These are phyloP conservation scores for Chalciporus chontae DNA, from an alignment of 768 basidiomycete genomes.

Conservation along the genomic window DNA sequence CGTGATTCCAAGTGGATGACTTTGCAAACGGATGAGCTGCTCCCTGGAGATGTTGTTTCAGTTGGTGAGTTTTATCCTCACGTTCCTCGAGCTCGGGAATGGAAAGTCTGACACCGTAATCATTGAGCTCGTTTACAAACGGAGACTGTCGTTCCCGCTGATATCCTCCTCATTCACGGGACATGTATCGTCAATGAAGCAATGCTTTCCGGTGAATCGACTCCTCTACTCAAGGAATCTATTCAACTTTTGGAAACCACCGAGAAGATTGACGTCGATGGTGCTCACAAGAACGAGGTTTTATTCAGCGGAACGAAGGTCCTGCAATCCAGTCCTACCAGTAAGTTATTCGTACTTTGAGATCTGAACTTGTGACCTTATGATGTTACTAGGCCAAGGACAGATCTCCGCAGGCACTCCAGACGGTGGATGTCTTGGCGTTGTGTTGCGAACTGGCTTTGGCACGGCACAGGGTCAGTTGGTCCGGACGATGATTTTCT, in stretches of 20 bases:
- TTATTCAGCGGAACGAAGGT: slow-evolving; percentile 98
- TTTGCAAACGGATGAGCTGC: slow-evolving; percentile 79
- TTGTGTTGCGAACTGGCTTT: slow-evolving; percentile 93
- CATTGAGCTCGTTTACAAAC: slow-evolving; percentile 56
- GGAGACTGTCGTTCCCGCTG: slow-evolving; percentile 90
- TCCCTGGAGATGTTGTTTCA: slow-evolving; percentile 89
- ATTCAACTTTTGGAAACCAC: slow-evolving; percentile 75
- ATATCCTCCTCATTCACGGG: slow-evolving; percentile 88
- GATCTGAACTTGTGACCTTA: not conserved
- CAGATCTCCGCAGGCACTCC: slow-evolving; percentile 61
- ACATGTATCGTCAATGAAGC: slow-evolving; percentile 98
- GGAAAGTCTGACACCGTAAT: slow-evolving; percentile 1
- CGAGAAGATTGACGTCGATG: slow-evolving; percentile 83
- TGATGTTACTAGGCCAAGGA: slow-evolving; percentile 22
- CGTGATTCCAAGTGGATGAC: slow-evolving; percentile 78
- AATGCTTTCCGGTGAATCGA: slow-evolving; percentile 98
- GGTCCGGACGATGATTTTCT: slow-evolving; percentile 98
- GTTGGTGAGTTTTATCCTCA: slow-evolving; percentile 52
- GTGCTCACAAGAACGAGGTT: slow-evolving; percentile 80
- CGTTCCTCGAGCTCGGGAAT: not conserved
- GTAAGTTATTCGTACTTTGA: slow-evolving; percentile 26
- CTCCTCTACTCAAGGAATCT: slow-evolving; percentile 93
- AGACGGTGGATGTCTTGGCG: slow-evolving; percentile 87
- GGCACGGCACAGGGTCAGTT: slow-evolving; percentile 97
- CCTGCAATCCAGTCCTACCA: slow-evolving; percentile 63